Conservation (phyloP, 768 basidiomycete genomes). For the Suillus sp. region DNA sequence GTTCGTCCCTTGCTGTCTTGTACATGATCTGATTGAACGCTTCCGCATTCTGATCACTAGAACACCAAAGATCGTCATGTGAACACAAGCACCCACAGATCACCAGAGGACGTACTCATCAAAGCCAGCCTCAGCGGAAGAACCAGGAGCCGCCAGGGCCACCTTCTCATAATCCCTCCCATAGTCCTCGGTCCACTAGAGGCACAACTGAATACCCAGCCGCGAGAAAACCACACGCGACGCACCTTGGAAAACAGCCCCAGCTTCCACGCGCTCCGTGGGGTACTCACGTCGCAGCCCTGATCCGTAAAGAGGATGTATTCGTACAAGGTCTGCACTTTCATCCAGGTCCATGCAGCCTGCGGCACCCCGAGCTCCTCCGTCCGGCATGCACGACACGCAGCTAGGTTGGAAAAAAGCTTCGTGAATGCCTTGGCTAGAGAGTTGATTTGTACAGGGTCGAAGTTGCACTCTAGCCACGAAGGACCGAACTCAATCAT, state of each 20-base stretch:
- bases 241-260: constrained; percentile 1
- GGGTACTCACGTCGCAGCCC: background rate
- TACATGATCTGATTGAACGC: constrained; percentile 8
- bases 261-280: background rate
- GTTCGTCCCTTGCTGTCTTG: background rate
- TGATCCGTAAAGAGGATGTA: background rate
- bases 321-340: constrained; percentile 5
- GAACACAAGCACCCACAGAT: background rate
- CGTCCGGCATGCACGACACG: constrained; percentile 4
- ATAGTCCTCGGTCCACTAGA: constrained; percentile 1
- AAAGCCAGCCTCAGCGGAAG: too few species aligned
- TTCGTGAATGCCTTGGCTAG: background rate
- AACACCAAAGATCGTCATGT: background rate
- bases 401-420: constrained; percentile 1
- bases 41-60: background rate
- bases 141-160: constrained; percentile 4
- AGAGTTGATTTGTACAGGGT: background rate
- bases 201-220: background rate
- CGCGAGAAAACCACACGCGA: background rate
- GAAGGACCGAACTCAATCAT: constrained; percentile 9
- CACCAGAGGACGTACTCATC: background rate
- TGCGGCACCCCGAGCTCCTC: constrained; percentile 5
- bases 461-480: constrained; percentile 6
- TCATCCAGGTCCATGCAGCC: constrained; percentile 6
- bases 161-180: background rate